Percentiles rank a stretch among this genome's conserved stretches.
Evolutionary conservation across 2,329 filamentous ascomycete genomes (phyloP).

Genomic region (Pestalotiopsis sp.): DNA sequence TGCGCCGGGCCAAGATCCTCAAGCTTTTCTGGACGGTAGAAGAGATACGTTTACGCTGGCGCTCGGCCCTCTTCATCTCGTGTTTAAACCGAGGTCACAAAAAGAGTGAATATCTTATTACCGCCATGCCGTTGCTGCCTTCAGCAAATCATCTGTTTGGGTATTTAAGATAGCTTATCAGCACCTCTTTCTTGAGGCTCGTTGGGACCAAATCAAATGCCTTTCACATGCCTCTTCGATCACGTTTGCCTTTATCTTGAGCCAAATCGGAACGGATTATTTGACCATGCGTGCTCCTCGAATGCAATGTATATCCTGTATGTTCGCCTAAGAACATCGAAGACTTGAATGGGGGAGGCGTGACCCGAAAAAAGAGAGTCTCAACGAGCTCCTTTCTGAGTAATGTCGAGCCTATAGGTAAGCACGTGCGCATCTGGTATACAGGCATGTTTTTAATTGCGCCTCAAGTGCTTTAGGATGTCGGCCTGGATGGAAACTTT

Average conservation of each 20-base stretch:
- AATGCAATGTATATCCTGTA: no score
- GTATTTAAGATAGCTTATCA: background rate
- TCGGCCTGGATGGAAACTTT: background rate
- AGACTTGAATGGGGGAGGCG: no score
- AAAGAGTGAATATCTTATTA: background rate
- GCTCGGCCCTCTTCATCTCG: background rate
- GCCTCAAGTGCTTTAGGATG: background rate
- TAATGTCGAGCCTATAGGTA: no score
- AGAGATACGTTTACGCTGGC: slow-evolving; percentile 7
- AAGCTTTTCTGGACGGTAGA: background rate
- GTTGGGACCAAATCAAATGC: background rate
- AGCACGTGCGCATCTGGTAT: no score
- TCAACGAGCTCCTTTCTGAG: no score
- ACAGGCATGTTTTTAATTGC: no score
- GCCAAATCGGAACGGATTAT: background rate
- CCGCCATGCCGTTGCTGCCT: background rate
- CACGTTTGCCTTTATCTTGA: background rate
- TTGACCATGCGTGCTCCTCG: no score
- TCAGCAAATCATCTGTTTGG: background rate
- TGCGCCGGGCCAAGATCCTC: slow-evolving; percentile 6
- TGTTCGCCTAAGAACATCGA: no score
- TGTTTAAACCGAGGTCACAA: slow-evolving; percentile 5
- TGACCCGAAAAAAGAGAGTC: no score
- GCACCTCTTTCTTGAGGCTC: background rate
- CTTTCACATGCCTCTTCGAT: background rate